Base-by-base conservation (phyloP, 2,329 filamentous ascomycete genomes). In the Pyrenophora teres region DNA sequence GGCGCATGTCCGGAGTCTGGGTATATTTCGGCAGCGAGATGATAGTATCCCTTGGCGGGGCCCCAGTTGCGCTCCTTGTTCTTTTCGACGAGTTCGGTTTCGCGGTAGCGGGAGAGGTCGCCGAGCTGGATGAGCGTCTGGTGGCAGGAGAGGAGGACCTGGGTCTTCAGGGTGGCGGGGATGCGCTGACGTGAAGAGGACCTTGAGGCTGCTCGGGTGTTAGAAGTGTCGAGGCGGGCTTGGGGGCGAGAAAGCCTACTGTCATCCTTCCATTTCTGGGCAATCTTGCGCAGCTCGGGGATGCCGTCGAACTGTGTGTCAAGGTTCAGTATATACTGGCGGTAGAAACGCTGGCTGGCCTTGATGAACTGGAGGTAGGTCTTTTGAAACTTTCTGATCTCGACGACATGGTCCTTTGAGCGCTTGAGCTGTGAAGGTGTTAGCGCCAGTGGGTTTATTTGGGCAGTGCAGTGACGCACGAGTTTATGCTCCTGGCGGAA, bases 31-130 rank as follows among this genome's bases (percentile, higher is more conserved):
- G 87, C 85, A 18, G 94, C 94, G 53, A 97, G 79, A 48, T 83
- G 80, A 73, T 99, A 97, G 74, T 93, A 96, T 9, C 88, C 87
- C 65, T 92, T 81, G 12, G 93, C 91, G 12, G 85, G 85, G 21
- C 88, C 88, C 80, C 90, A 95, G 63, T 88, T 89, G 46, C 86
- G 86, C 57, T 85, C 83, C 71, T 89, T 92, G 46, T 73, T 69
- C 70, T 88, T 91, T 42, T 71, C 68, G 52, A 87, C 85, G 52
- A 90, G 79, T 68, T 93, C 89, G 46, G 80, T 81, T 62, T 85
- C 84, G 54, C 92, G 87, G 74, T 97, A 99, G 57, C 94, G 86
- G 42, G 90, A 90, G 40, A 99, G 81, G 71, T 99, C 94, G 30
- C 94, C 94, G 8, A 97, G 83, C 60, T 88, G 90, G 53, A 97